Conservation (phyloP, 345 rosid genomes). For the Eucalyptus rudis region DNA sequence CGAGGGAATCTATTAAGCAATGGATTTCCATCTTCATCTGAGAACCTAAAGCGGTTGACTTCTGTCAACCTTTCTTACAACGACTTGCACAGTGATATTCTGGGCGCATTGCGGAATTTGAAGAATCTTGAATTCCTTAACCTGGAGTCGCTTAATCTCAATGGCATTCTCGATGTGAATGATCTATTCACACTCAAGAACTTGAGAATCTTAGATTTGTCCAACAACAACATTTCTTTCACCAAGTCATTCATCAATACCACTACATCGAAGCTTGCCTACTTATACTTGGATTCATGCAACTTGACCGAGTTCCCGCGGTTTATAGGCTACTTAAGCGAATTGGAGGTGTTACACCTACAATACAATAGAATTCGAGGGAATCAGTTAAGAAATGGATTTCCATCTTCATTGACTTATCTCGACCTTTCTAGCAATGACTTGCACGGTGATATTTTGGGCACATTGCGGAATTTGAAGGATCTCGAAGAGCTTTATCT, state of each 20-base stretch:
- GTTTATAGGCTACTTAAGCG: background rate
- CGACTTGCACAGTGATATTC: fast-evolving
- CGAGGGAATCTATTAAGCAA: too few relatives aligned
- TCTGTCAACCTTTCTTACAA: fast-evolving
- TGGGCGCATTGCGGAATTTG: fast-evolving
- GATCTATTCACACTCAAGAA: background rate
- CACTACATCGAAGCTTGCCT: fast-evolving
- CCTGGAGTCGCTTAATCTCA: fast-evolving
- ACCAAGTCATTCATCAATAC: background rate
- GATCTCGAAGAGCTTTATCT: fast-evolving
- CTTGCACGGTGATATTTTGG: too few relatives aligned
- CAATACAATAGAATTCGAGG: too few relatives aligned
- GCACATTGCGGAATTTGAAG: too few relatives aligned
- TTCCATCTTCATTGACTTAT: too few relatives aligned
- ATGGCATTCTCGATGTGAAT: background rate
- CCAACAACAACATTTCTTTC: background rate
- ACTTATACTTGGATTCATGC: fast-evolving
- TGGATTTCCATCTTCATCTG: too few relatives aligned
- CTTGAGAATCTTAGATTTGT: fast-evolving
- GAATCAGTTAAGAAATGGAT: too few relatives aligned
- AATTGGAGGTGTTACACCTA: fast-evolving
- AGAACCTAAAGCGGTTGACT: too few relatives aligned
- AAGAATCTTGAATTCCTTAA: fast-evolving
- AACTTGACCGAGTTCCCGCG: background rate
- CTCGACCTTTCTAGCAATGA: too few relatives aligned